phyloP scores from a whole-genome alignment of 345 rosid species.

The Excoecaria agallocha region DNA sequence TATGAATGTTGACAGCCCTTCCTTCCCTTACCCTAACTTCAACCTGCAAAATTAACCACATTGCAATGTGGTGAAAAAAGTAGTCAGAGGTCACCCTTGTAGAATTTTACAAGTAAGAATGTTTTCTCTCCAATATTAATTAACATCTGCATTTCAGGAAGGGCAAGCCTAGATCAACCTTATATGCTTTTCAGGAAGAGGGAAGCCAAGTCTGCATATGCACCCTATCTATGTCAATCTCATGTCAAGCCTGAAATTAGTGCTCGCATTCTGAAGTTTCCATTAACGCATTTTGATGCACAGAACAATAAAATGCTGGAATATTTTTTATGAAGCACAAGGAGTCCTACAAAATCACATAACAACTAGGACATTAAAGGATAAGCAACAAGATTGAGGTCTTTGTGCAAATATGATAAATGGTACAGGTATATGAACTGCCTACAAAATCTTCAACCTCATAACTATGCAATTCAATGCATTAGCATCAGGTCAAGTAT shows the following conservation, averaged over 20 bases:
- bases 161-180: too few relatives aligned
- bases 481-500: not conserved
- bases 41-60: slow-evolving; percentile 44
- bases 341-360: not conserved
- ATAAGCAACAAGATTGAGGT: not conserved
- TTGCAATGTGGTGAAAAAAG: not conserved
- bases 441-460: not conserved
- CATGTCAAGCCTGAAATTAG: not conserved
- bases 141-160: too few relatives aligned
- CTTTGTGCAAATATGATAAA: not conserved
- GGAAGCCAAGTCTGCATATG: not conserved
- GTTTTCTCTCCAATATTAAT: not conserved
- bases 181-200: not conserved
- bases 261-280: not conserved
- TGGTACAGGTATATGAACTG: not conserved
- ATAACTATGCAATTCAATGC: too few relatives aligned
- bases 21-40: slow-evolving; percentile 95
- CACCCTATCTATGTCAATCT: not conserved
- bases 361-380: not conserved
- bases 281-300: not conserved
- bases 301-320: not conserved
- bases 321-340: not conserved
- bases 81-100: not conserved
- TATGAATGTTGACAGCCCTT: slow-evolving; percentile 94
- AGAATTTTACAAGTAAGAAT: not conserved